A percentile compares a stretch with the other conserved stretches of the same genome.
These are phyloP conservation scores for Podospora tetraspora DNA, from an alignment of 495 filamentous ascomycete genomes.

Conservation along the genomic window DNA sequence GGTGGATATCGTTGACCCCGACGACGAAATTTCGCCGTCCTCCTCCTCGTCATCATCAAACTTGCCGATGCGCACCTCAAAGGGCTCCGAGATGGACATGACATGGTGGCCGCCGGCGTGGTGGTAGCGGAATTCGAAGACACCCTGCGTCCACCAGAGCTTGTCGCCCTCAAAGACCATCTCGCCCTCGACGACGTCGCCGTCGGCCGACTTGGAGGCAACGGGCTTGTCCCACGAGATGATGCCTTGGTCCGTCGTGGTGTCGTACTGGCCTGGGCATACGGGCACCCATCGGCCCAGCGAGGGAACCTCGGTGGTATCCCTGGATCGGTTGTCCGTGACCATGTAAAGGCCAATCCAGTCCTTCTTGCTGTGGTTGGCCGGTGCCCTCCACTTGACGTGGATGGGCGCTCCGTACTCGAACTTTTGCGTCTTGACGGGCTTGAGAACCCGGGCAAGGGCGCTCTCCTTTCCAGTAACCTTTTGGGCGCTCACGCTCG, in stretches of 20 bases:
- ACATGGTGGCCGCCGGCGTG: slow-evolving; percentile 91
- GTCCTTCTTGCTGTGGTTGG: slow-evolving; percentile 86
- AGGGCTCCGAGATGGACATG: slow-evolving; percentile 91
- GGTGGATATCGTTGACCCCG: neutral
- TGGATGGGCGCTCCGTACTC: slow-evolving; percentile 89
- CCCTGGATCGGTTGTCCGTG: slow-evolving; percentile 81
- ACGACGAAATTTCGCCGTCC: slow-evolving; percentile 32
- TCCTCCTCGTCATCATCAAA: slow-evolving; percentile 67
- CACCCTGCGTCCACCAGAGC: slow-evolving; percentile 91
- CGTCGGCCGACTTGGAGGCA: slow-evolving; percentile 44
- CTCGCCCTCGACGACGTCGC: slow-evolving; percentile 62
- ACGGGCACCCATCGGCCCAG: slow-evolving; percentile 88
- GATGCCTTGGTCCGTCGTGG: slow-evolving; percentile 72
- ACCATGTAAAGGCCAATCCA: slow-evolving; percentile 96
- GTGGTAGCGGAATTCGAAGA: slow-evolving; percentile 96
- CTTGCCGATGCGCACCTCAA: slow-evolving; percentile 76
- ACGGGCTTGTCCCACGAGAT: slow-evolving; percentile 58
- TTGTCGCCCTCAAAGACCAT: slow-evolving; percentile 89
- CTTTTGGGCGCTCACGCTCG: slow-evolving; percentile 47
- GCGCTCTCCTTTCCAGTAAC: slow-evolving; percentile 45
- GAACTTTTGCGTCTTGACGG: slow-evolving; percentile 66
- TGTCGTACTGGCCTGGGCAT: slow-evolving; percentile 70
- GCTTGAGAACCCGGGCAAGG: slow-evolving; percentile 39
- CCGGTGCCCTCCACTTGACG: slow-evolving; percentile 87
- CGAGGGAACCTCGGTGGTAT: slow-evolving; percentile 74